phyloP scores from a whole-genome alignment of 768 basidiomycete genomes.

The Lyophyllum decastes region DNA sequence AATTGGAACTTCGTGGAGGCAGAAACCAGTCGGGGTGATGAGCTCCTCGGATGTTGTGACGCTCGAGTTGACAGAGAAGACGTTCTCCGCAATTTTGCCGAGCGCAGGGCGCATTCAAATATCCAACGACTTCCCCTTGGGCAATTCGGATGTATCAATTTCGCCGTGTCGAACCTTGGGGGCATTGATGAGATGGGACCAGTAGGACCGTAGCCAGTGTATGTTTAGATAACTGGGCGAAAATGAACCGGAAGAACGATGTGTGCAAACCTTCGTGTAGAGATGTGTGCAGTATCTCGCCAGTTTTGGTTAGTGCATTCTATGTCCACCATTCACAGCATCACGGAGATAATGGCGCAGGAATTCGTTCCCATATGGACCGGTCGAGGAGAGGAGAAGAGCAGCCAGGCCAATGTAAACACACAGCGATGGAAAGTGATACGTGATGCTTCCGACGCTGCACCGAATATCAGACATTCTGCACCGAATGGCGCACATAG shows the following conservation, averaged over 20 bases:
- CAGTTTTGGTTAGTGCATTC: not conserved
- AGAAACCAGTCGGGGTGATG: not conserved
- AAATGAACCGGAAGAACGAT: not conserved
- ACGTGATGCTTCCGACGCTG: slow-evolving; percentile 3
- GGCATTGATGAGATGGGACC: not conserved
- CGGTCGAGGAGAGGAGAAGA: not conserved
- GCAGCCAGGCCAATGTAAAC: not conserved
- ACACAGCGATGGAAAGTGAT: not conserved
- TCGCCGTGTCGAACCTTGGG: not conserved
- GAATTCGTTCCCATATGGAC: not conserved
- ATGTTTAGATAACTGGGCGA: not conserved
- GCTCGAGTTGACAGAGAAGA: not conserved
- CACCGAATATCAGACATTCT: not conserved
- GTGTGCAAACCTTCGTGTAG: not conserved
- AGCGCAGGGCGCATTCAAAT: not conserved
- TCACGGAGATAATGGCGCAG: not conserved
- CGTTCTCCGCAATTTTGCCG: slow-evolving; percentile 12
- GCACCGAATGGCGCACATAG: not conserved
- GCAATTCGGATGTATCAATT: not conserved
- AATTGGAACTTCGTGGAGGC: not conserved
- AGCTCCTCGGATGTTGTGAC: not conserved
- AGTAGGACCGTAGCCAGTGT: not conserved
- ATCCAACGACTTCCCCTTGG: not conserved
- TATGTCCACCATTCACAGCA: not conserved
- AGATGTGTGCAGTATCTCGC: not conserved